Conservation (phyloP, 108 stramenopile species). For the Skeletonema potamos region DNA sequence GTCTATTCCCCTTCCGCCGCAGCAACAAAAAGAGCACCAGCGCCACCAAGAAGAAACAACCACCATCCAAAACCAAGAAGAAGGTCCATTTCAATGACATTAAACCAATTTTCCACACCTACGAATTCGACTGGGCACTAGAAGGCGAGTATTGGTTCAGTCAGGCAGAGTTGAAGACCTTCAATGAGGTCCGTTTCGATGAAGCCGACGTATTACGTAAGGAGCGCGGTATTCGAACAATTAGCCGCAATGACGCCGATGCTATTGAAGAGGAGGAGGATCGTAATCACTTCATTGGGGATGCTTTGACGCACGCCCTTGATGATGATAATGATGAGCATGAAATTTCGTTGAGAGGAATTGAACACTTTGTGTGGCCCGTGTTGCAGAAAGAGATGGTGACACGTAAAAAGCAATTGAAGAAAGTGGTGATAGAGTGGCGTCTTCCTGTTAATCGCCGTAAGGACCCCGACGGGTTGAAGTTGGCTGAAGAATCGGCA, state of each 20-base stretch:
- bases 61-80: neutral
- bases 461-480: conserved; percentile 11
- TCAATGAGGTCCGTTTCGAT: conserved; percentile 25
- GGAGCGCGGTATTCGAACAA: conserved; percentile 21
- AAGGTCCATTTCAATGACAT: conserved; percentile 23
- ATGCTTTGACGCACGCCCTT: conserved; percentile 14
- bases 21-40: neutral
- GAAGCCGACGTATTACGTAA: conserved; percentile 33
- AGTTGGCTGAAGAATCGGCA: conserved; percentile 2
- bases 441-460: neutral
- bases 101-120: neutral
- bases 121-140: conserved; percentile 31
- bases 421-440: conserved; percentile 14
- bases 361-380: conserved; percentile 25
- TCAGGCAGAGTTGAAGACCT: conserved; percentile 10
- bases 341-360: conserved; percentile 15
- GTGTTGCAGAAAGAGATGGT: conserved; percentile 27
- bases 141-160: conserved; percentile 18
- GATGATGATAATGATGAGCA: conserved; percentile 23
- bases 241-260: conserved; percentile 23
- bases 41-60: neutral
- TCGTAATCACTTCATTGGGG: conserved; percentile 20
- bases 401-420: conserved; percentile 6
- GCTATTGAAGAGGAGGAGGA: neutral
- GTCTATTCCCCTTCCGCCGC: neutral